Conservation (phyloP, 2,329 filamentous ascomycete genomes). For the Apiospora arundinis region DNA sequence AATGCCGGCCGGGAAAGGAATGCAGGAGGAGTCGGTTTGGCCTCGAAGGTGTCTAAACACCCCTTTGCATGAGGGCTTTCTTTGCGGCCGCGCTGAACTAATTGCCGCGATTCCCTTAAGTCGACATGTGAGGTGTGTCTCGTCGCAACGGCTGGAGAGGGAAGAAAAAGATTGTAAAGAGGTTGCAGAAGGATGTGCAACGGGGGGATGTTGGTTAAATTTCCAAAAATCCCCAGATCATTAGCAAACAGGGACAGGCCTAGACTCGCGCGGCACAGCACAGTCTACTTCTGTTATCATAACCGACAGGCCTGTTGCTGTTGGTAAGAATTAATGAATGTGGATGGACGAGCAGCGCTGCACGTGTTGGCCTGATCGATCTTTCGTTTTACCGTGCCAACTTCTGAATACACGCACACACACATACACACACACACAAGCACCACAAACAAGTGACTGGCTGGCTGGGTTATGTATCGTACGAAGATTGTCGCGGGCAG, state of each 20-base stretch:
- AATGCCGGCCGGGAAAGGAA: slow-evolving; percentile 7
- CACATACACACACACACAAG: too few species aligned
- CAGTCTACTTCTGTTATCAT: background rate
- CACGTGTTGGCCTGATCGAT: background rate
- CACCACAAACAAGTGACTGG: slow-evolving; percentile 3
- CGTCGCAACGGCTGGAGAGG: slow-evolving; percentile 6
- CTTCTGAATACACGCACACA: background rate
- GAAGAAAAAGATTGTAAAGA: slow-evolving; percentile 5
- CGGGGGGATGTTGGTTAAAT: slow-evolving; percentile 13
- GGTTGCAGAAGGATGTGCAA: slow-evolving; percentile 1
- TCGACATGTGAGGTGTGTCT: slow-evolving; percentile 10
- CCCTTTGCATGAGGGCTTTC: slow-evolving; percentile 8
- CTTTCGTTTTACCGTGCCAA: background rate
- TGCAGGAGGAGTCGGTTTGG: slow-evolving; percentile 6
- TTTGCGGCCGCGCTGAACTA: slow-evolving; percentile 12
- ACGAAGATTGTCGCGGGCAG: slow-evolving; percentile 9
- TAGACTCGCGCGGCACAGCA: slow-evolving; percentile 12
- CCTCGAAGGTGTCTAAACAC: slow-evolving; percentile 12
- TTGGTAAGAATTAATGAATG: background rate
- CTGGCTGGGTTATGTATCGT: background rate
- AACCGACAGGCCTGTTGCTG: slow-evolving; percentile 5
- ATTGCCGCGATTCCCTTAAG: slow-evolving; percentile 9
- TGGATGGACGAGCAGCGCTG: background rate
- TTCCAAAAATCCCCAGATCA: slow-evolving; percentile 16
- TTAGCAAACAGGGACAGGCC: slow-evolving; percentile 18